phyloP scores from a whole-genome alignment of 108 stramenopile genomes.

The Aurantiochytrium sp. region DNA sequence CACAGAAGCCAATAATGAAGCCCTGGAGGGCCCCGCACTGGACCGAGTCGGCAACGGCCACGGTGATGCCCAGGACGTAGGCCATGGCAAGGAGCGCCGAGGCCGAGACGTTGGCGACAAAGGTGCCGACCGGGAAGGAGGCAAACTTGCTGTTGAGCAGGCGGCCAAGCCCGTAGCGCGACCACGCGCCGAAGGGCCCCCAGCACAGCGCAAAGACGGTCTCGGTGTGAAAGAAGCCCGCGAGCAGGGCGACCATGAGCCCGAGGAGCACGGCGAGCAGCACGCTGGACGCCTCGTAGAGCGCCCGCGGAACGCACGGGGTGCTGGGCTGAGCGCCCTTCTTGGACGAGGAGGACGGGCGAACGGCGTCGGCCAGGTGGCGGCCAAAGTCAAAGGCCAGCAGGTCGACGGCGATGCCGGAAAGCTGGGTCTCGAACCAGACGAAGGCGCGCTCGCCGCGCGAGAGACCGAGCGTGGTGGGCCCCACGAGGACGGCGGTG shows the following conservation, averaged over 20 bases:
- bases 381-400: not conserved
- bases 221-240: not conserved
- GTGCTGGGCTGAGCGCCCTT: not conserved
- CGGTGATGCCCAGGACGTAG: not conserved
- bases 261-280: not conserved
- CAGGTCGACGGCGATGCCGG: not conserved
- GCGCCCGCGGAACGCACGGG: not conserved
- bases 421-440: not conserved
- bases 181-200: not conserved
- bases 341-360: not conserved
- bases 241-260: not conserved
- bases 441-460: not conserved
- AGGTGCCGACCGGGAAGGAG: not conserved
- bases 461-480: not conserved
- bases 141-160: not conserved
- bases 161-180: not conserved
- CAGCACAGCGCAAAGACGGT: not conserved
- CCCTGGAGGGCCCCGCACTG: not conserved
- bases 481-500: not conserved
- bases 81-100: not conserved
- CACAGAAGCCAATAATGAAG: not conserved
- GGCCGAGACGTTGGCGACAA: not conserved
- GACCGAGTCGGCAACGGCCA: not conserved
- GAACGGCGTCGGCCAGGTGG: not conserved
- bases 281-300: not conserved